These are phyloP conservation scores for Closterium sp. DNA, from an alignment of 139 green algal species.

Conservation along the genomic window DNA sequence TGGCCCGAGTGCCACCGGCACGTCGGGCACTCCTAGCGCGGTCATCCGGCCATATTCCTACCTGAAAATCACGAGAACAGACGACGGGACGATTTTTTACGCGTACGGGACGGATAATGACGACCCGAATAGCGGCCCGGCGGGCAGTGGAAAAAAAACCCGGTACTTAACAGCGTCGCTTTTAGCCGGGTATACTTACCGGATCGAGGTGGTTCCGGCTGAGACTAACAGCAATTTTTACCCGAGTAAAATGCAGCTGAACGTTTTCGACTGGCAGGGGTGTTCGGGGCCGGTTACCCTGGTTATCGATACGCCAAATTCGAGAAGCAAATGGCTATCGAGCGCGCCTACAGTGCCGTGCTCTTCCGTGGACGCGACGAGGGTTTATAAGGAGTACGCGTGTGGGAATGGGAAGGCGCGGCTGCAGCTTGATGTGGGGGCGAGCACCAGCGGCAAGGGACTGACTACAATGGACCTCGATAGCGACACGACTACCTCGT, in stretches of 20 bases:
- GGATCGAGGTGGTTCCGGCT: neutral
- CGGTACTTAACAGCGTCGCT: neutral
- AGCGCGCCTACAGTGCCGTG: too few species aligned
- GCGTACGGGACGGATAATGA: neutral
- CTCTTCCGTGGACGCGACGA: too few species aligned
- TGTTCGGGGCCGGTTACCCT: neutral
- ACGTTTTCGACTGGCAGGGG: neutral
- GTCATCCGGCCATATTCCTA: neutral
- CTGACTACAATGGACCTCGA: neutral
- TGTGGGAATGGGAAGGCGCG: too few species aligned
- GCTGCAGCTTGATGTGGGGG: too few species aligned
- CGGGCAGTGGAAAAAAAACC: neutral
- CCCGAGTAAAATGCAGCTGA: neutral
- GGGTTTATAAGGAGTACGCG: neutral
- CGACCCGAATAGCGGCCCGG: neutral
- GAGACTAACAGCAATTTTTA: neutral
- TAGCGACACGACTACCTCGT: neutral
- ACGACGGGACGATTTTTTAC: neutral
- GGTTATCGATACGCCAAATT: neutral
- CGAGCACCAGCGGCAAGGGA: too few species aligned
- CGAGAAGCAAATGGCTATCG: too few species aligned
- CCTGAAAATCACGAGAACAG: neutral
- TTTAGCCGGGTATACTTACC: neutral
- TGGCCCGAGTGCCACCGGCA: neutral
- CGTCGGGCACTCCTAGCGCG: neutral